phyloP scores from a whole-genome alignment of 2,329 filamentous ascomycete species.

The Venturia oleaginea region DNA sequence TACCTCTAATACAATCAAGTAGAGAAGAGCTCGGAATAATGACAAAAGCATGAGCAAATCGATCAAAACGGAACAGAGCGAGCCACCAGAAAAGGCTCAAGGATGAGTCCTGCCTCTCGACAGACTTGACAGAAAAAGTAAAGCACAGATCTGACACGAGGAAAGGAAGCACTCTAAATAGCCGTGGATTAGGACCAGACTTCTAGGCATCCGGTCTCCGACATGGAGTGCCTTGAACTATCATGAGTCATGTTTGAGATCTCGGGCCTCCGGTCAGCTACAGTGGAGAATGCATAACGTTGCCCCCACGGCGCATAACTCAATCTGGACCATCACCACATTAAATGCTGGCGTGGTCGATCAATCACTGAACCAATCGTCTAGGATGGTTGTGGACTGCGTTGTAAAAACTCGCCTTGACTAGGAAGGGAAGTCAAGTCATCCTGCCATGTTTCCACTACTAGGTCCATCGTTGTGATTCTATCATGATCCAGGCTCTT shows the following conservation, averaged over 20 bases:
- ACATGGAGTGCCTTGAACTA: not conserved
- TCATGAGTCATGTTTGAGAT: not conserved
- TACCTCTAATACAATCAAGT: not conserved
- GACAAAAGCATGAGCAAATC: not conserved
- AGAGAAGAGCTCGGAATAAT: not conserved
- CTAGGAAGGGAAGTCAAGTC: not conserved
- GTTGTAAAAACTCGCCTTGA: not conserved
- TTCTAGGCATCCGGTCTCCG: not conserved
- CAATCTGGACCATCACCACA: not conserved
- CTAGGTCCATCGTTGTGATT: not conserved
- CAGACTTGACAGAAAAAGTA: not conserved
- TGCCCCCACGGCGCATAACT: not conserved
- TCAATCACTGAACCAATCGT: not conserved
- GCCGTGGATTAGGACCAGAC: not conserved
- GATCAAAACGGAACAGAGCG: not conserved
- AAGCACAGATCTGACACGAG: not conserved
- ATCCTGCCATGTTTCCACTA: not conserved
- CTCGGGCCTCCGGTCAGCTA: not conserved
- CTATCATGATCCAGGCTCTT: not conserved
- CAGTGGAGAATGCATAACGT: not conserved
- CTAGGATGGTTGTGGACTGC: not conserved
- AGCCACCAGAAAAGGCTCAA: not conserved
- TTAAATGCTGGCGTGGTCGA: not conserved
- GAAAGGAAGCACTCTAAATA: not conserved
- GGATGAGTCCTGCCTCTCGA: not conserved